These are phyloP conservation scores for Excoecaria agallocha DNA, from an alignment of 345 rosid species.

Conservation along the genomic window DNA sequence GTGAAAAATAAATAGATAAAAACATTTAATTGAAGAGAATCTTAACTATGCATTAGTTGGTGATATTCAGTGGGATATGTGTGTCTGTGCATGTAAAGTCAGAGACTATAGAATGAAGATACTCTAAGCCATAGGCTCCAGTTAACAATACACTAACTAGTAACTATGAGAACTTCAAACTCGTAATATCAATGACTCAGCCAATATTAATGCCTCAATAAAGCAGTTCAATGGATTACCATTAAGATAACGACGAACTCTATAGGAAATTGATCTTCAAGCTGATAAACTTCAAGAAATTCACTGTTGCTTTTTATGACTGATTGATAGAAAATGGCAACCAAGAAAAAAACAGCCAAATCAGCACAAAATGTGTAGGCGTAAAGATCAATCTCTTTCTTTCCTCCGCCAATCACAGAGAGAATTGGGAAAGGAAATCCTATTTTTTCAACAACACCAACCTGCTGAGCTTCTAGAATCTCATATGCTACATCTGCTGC, in stretches of 20 bases:
- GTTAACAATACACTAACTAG: not conserved
- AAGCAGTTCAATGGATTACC: conserved; percentile 26
- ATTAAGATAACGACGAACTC: conserved; percentile 43
- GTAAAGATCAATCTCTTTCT: conserved; percentile 41
- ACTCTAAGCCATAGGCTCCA: not conserved
- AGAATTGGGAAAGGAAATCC: conserved; percentile 40
- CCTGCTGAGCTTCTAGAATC: conserved; percentile 33
- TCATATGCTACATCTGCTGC: conserved; percentile 48
- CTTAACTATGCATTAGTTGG: conserved; percentile 1
- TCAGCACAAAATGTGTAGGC: conserved; percentile 51
- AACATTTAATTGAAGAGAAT: too few species aligned
- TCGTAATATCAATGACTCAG: not conserved
- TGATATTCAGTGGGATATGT: not conserved
- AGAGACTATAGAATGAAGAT: not conserved
- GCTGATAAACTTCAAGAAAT: conserved; percentile 51
- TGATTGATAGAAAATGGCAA: conserved; percentile 39
- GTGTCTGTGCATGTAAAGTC: not conserved
- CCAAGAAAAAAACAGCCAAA: conserved; percentile 43
- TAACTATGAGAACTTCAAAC: not conserved
- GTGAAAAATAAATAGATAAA: too few species aligned
- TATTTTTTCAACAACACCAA: conserved; percentile 28
- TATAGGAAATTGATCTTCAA: conserved; percentile 49
- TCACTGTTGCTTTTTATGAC: conserved; percentile 48
- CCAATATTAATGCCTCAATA: not conserved
- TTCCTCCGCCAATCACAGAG: conserved; percentile 46